Conservation (phyloP, 352 stramenopile species). For the Globisporangium nunn region DNA sequence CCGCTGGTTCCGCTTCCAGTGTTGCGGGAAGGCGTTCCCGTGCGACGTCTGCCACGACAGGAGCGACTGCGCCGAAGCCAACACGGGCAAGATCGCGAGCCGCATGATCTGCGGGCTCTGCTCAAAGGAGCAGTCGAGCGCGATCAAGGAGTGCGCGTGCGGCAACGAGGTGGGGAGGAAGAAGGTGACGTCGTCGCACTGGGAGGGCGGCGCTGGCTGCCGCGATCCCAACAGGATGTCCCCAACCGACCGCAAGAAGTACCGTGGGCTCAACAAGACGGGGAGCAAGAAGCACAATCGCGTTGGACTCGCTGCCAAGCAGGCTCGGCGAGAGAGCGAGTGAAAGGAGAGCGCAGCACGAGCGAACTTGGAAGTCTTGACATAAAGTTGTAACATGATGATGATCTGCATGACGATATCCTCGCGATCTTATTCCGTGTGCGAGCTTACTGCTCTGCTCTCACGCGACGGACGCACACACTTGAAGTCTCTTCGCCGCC, state of each 20-base stretch:
- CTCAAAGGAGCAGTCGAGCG: conserved; percentile 73
- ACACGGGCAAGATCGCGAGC: conserved; percentile 69
- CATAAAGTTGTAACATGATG: background rate
- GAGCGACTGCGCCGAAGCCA: conserved; percentile 62
- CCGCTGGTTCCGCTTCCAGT: conserved; percentile 84
- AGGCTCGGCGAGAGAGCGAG: conserved; percentile 3
- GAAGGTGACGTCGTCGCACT: conserved; percentile 42
- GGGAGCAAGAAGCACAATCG: conserved; percentile 76
- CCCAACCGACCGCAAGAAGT: conserved; percentile 65
- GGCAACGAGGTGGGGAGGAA: conserved; percentile 61
- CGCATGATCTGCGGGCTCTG: conserved; percentile 81
- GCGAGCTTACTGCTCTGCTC: background rate
- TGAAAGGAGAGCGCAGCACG: background rate
- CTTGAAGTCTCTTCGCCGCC: background rate
- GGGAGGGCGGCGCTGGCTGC: conserved; percentile 74
- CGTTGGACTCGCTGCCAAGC: conserved; percentile 55
- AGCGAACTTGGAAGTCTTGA: background rate
- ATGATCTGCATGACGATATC: background rate
- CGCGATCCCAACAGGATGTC: conserved; percentile 60
- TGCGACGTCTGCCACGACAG: conserved; percentile 79
- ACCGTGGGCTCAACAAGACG: conserved; percentile 67
- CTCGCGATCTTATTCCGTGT: background rate
- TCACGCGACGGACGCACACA: background rate
- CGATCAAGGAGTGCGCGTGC: conserved; percentile 67
- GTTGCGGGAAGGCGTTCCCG: conserved; percentile 72